Conservation (phyloP, 495 filamentous ascomycete species). For the Penicillium cinerascens region DNA sequence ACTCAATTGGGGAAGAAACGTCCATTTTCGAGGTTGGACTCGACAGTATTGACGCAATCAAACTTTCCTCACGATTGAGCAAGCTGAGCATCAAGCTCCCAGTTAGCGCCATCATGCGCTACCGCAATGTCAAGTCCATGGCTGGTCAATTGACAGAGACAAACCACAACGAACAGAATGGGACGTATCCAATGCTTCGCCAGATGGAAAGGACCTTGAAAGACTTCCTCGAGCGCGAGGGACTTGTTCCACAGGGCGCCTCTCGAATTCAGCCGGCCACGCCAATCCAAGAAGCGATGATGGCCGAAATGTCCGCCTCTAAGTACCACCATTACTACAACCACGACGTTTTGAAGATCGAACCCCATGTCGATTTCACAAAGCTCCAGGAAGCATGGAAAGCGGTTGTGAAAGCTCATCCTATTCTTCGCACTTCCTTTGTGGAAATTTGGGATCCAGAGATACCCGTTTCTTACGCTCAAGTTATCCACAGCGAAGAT, state of each 20-base stretch:
- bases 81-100: slow-evolving; percentile 53
- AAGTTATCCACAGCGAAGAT: slow-evolving; percentile 50
- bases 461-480: slow-evolving; percentile 57
- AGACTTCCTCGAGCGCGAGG: slow-evolving; percentile 27
- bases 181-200: slow-evolving; percentile 13
- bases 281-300: slow-evolving; percentile 80
- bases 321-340: slow-evolving; percentile 73
- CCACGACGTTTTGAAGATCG: slow-evolving; percentile 65
- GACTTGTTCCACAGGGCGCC: slow-evolving; percentile 28
- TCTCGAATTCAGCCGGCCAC: slow-evolving; percentile 65
- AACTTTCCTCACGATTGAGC: slow-evolving; percentile 63
- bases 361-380: slow-evolving; percentile 45
- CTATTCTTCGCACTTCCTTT: slow-evolving; percentile 72
- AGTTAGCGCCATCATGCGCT: slow-evolving; percentile 65
- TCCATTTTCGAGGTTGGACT: slow-evolving; percentile 81
- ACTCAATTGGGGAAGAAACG: slow-evolving; percentile 50
- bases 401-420: slow-evolving; percentile 50
- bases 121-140: slow-evolving; percentile 60
- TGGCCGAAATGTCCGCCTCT: slow-evolving; percentile 69
- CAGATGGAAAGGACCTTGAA: slow-evolving; percentile 31
- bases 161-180: slow-evolving; percentile 6
- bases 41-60: slow-evolving; percentile 87
- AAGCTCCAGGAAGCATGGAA: slow-evolving; percentile 58
- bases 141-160: slow-evolving; percentile 15
- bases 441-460: slow-evolving; percentile 54